A percentile compares a stretch with the other conserved stretches of the same genome.
Conservation (phyloP, 495 filamentous ascomycete genomes). For the Polyplosphaeria fusca region DNA sequence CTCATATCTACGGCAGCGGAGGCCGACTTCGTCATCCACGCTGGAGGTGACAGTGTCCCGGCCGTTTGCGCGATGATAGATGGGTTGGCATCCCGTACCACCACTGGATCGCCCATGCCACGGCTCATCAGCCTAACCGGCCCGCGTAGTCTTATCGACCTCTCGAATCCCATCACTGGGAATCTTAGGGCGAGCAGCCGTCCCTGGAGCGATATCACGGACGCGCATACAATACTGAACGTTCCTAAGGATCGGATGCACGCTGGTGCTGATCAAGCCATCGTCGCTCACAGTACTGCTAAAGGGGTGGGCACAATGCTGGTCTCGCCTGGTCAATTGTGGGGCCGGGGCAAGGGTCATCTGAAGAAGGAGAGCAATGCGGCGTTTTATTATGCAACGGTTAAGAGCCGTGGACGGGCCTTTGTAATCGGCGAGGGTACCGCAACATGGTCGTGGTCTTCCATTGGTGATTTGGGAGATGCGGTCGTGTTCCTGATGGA, state of each 20-base stretch:
- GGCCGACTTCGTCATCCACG: conserved; percentile 31
- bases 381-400: conserved; percentile 28
- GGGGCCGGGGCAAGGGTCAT: conserved; percentile 29
- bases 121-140: conserved; percentile 32
- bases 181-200: conserved; percentile 21
- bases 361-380: conserved; percentile 30
- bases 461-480: conserved; percentile 32
- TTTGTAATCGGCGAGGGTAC: conserved; percentile 32
- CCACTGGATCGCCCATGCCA: conserved; percentile 27
- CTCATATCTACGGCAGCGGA: conserved; percentile 27
- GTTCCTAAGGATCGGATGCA: conserved; percentile 26
- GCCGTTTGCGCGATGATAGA: conserved; percentile 32
- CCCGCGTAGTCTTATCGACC: conserved; percentile 28
- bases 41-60: conserved; percentile 25
- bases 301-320: conserved; percentile 28
- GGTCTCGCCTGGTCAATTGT: conserved; percentile 27
- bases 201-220: conserved; percentile 30
- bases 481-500: conserved; percentile 34
- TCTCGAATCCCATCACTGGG: conserved; percentile 26
- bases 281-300: conserved; percentile 27
- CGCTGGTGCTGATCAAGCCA: conserved; percentile 25
- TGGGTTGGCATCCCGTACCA: conserved; percentile 23
- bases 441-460: conserved; percentile 31
- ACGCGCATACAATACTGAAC: conserved; percentile 24
- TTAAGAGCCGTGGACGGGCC: conserved; percentile 29